These are phyloP conservation scores for Xylaria nigripes DNA, from an alignment of 495 filamentous ascomycete genomes.

Conservation along the genomic window DNA sequence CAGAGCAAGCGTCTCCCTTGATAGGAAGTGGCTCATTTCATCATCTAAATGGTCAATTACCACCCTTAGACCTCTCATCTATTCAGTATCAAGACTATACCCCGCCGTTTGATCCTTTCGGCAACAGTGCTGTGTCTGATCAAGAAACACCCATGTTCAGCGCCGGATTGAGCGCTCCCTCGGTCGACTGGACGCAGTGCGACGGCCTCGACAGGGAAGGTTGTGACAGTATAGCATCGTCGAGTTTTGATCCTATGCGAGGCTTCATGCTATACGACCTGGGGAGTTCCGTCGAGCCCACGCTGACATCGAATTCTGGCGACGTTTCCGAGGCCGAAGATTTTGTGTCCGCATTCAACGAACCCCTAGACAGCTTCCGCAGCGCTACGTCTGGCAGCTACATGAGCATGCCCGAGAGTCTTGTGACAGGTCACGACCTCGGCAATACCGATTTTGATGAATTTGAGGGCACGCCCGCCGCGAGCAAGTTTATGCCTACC, in stretches of 20 bases:
- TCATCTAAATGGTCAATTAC: constrained; percentile 54
- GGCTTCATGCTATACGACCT: constrained; percentile 60
- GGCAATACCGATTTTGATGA: constrained; percentile 56
- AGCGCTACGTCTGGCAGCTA: constrained; percentile 43
- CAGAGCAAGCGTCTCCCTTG: constrained; percentile 64
- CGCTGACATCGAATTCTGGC: constrained; percentile 63
- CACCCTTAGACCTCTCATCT: constrained; percentile 54
- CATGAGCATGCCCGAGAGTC: constrained; percentile 40
- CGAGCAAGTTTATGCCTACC: constrained; percentile 34
- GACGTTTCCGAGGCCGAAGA: constrained; percentile 72
- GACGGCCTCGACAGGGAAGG: constrained; percentile 51
- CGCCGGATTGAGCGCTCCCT: constrained; percentile 52
- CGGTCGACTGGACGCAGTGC: constrained; percentile 69
- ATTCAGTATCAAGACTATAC: constrained; percentile 49
- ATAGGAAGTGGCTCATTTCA: constrained; percentile 46
- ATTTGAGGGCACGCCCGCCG: constrained; percentile 41
- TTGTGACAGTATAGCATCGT: constrained; percentile 47
- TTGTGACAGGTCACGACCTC: constrained; percentile 48
- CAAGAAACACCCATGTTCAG: constrained; percentile 59
- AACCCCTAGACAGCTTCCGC: constrained; percentile 44
- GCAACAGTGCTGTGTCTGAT: constrained; percentile 46
- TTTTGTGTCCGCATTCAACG: constrained; percentile 46
- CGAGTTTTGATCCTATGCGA: constrained; percentile 59
- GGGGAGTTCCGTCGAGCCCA: constrained; percentile 46
- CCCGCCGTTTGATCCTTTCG: constrained; percentile 43